A percentile compares a stretch with the other conserved stretches of the same genome.
phyloP scores from a whole-genome alignment of 345 rosid species.

The Excoecaria cochinchinensis region DNA sequence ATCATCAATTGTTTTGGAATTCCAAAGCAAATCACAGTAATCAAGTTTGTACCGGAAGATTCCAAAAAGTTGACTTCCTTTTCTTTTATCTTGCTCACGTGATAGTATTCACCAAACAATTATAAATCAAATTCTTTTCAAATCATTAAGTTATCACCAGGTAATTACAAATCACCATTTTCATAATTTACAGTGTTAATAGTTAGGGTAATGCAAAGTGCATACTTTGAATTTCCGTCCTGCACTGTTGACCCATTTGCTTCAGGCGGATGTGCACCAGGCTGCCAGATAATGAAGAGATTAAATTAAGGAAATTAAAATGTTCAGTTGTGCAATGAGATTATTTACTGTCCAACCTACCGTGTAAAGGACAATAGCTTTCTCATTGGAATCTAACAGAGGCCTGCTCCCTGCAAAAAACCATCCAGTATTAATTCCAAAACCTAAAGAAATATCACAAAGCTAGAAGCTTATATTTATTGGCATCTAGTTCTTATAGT shows the following conservation, averaged over 20 bases:
- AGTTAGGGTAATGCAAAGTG: not conserved
- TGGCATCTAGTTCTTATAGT: constrained; percentile 11
- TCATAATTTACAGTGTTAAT: not conserved
- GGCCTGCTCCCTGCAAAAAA: constrained; percentile 53
- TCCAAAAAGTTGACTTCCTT: not conserved
- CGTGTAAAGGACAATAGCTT: constrained; percentile 85
- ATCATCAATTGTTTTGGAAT: constrained; percentile 1
- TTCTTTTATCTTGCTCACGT: constrained; percentile 2
- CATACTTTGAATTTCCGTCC: constrained; percentile 80
- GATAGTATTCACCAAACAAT: not conserved
- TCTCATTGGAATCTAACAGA: constrained; percentile 49
- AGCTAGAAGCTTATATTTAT: not conserved
- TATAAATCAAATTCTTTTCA: not conserved
- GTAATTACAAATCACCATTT: not conserved
- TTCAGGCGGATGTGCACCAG: constrained; percentile 55
- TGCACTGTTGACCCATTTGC: constrained; percentile 46
- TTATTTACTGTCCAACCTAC: constrained; percentile 35
- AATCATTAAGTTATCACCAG: not conserved
- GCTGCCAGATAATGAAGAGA: constrained; percentile 52
- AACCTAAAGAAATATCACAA: constrained; percentile 12
- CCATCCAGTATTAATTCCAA: constrained; percentile 17
- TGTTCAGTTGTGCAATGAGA: constrained; percentile 8
- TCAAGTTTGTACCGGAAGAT: not conserved
- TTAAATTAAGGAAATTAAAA: constrained; percentile 10
- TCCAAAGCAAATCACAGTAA: not conserved